These are phyloP conservation scores for Globisporangium abappressorium DNA, from an alignment of 352 stramenopile genomes.

Conservation along the genomic window DNA sequence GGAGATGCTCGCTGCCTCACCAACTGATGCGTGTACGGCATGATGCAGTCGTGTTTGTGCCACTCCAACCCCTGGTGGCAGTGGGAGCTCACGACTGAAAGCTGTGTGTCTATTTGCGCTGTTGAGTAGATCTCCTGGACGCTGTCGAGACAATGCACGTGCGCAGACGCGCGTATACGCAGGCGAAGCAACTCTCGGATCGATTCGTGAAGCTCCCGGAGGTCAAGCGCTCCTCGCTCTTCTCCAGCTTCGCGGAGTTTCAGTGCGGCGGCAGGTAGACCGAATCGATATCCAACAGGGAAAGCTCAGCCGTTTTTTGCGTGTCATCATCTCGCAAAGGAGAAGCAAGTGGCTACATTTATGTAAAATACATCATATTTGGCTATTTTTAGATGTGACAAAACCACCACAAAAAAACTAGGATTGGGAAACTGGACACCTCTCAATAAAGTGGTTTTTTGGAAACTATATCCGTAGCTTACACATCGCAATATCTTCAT, in stretches of 20 bases:
- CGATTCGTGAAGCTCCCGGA: constrained; percentile 30
- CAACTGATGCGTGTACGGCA: constrained; percentile 33
- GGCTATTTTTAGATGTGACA: background rate
- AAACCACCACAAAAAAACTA: background rate
- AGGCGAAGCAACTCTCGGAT: constrained; percentile 28
- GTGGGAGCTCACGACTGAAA: background rate
- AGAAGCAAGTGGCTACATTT: constrained; percentile 1
- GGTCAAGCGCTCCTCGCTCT: constrained; percentile 30
- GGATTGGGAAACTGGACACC: too few relatives aligned
- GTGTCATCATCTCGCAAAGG: background rate
- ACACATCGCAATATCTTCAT: too few relatives aligned
- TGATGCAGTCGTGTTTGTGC: too few relatives aligned
- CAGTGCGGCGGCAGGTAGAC: constrained; percentile 12
- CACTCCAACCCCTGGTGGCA: background rate
- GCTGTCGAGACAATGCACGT: constrained; percentile 47
- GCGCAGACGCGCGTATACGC: constrained; percentile 28
- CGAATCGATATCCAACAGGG: background rate
- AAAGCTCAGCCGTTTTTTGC: background rate
- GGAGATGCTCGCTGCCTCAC: constrained; percentile 30
- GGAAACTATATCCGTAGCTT: too few relatives aligned
- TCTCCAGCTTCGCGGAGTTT: constrained; percentile 28
- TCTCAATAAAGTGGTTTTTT: too few relatives aligned
- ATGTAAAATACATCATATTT: background rate
- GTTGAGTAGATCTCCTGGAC: constrained; percentile 35
- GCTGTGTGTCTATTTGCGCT: background rate